Conservation (phyloP, 2,329 filamentous ascomycete genomes). For the Clarireedia monteithiana region DNA sequence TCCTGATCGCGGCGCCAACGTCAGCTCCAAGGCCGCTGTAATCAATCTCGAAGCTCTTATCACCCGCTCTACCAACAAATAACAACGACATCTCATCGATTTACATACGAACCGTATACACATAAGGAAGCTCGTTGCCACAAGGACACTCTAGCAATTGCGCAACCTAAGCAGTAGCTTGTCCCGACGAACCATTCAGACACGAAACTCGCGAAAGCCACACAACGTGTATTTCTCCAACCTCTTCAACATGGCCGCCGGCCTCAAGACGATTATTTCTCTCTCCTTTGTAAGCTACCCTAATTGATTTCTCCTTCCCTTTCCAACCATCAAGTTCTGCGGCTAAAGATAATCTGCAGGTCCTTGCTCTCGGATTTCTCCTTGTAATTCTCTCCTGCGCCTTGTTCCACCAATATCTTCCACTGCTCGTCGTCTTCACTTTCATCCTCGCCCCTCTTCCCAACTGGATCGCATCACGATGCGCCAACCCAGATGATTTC, state of each 20-base stretch:
- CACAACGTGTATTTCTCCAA: neutral
- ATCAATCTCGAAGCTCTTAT: neutral
- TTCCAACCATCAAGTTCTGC: neutral
- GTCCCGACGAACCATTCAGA: too few species aligned
- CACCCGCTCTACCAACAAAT: neutral
- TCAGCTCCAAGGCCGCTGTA: neutral
- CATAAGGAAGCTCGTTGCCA: neutral
- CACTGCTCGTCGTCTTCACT: constrained; percentile 89
- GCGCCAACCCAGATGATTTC: constrained; percentile 90
- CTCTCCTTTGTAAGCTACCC: constrained; percentile 74
- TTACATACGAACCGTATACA: too few species aligned
- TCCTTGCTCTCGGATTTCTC: constrained; percentile 96
- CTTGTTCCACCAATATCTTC: constrained; percentile 89
- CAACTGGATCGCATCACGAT: constrained; percentile 91
- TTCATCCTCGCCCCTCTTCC: constrained; percentile 90
- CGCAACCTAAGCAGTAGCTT: neutral
- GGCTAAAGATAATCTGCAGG: constrained; percentile 35
- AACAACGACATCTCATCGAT: neutral
- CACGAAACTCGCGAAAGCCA: neutral
- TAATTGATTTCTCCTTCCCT: neutral
- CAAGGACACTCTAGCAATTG: neutral
- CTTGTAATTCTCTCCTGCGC: constrained; percentile 97
- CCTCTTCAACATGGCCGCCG: constrained; percentile 54
- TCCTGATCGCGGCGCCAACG: neutral
- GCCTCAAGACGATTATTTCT: constrained; percentile 97